Conservation (phyloP, 225 moss, liverwort and hornwort species). For the Lunularia cruciata region DNA sequence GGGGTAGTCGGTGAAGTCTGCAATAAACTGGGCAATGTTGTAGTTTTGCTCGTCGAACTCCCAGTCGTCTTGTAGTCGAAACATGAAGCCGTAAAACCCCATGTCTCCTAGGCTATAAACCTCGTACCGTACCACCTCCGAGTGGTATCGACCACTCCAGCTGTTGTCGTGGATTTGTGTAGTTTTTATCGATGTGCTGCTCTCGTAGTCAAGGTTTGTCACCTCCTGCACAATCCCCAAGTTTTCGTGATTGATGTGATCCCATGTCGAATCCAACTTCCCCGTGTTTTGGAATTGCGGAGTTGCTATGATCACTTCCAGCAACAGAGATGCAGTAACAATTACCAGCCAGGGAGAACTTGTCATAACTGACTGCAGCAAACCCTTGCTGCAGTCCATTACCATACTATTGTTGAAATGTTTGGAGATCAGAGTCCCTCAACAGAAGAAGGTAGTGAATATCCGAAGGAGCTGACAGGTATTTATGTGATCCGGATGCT, state of each 20-base stretch:
- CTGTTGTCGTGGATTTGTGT: conserved; percentile 28
- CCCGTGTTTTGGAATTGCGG: conserved; percentile 28
- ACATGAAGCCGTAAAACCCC: conserved; percentile 34
- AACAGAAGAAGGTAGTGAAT: too few relatives aligned
- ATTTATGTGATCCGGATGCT: too few relatives aligned
- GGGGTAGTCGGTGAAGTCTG: conserved; percentile 21
- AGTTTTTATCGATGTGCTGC: conserved; percentile 10
- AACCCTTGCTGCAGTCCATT: too few relatives aligned
- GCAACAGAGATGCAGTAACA: background rate
- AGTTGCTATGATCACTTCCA: background rate
- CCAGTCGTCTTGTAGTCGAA: conserved; percentile 21
- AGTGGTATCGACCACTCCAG: conserved; percentile 30
- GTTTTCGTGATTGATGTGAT: conserved; percentile 13
- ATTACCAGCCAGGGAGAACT: too few relatives aligned
- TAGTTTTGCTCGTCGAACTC: conserved; percentile 20
- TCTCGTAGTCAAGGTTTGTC: conserved; percentile 28
- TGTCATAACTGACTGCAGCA: too few relatives aligned
- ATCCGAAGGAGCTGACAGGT: too few relatives aligned
- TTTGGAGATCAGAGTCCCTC: too few relatives aligned
- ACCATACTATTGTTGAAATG: too few relatives aligned
- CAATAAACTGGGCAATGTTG: conserved; percentile 33
- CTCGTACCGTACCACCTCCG: conserved; percentile 11
- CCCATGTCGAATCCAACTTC: conserved; percentile 22
- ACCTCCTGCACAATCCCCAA: conserved; percentile 8
- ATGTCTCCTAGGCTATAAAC: conserved; percentile 16